These are phyloP conservation scores for Climacium dendroides DNA, from an alignment of 225 moss, liverwort and hornwort genomes.

Conservation along the genomic window DNA sequence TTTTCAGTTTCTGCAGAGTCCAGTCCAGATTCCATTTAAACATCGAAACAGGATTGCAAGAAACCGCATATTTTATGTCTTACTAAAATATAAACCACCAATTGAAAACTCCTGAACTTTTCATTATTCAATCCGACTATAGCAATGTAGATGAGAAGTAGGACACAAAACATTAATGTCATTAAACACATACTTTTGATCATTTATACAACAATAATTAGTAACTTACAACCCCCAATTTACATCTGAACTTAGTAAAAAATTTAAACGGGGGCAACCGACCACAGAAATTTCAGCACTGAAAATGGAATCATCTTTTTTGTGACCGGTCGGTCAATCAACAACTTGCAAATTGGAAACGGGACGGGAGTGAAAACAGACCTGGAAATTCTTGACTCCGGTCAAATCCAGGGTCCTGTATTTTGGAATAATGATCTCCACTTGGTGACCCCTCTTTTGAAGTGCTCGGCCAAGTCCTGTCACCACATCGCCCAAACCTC, in stretches of 20 bases:
- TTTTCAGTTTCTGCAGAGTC: conserved; percentile 44
- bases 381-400: conserved; percentile 54
- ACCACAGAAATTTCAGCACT: background rate
- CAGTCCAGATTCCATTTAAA: background rate
- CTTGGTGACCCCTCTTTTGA: conserved; percentile 62
- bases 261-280: background rate
- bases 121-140: background rate
- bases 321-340: background rate
- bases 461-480: conserved; percentile 71
- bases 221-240: background rate
- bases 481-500: conserved; percentile 86
- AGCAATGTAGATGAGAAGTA: too few species aligned
- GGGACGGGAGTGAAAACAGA: background rate
- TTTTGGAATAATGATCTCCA: conserved; percentile 82
- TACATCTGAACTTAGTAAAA: background rate
- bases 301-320: background rate
- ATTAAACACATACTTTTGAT: background rate
- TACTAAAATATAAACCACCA: too few species aligned
- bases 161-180: too few species aligned
- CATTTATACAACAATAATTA: too few species aligned
- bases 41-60: background rate
- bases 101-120: too few species aligned
- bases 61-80: background rate
- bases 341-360: background rate
- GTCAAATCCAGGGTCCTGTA: conserved; percentile 65